A percentile compares a stretch with the other conserved stretches of the same genome.
Conservation (phyloP, 768 basidiomycete genomes). For the Tylopilus vinaceipallidus region DNA sequence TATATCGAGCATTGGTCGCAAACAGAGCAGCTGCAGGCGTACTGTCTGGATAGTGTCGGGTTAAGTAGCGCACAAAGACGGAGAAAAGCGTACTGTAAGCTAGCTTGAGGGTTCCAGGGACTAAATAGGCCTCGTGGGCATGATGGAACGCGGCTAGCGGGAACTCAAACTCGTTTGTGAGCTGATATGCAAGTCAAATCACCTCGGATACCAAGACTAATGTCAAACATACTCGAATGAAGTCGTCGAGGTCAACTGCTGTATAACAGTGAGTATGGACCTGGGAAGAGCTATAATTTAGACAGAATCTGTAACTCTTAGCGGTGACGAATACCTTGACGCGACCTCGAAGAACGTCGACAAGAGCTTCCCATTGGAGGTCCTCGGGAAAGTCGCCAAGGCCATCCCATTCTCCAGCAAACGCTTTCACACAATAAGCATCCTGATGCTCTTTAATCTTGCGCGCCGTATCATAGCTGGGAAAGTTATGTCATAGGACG, state of each 20-base stretch:
- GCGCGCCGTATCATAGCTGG: constrained; percentile 51
- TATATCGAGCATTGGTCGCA: constrained; percentile 69
- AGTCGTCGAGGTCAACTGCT: constrained; percentile 65
- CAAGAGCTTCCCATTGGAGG: constrained; percentile 70
- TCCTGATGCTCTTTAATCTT: constrained; percentile 56
- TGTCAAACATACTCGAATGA: constrained; percentile 55
- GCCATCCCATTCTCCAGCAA: constrained; percentile 37
- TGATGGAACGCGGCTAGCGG: constrained; percentile 81
- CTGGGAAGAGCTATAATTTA: constrained; percentile 13
- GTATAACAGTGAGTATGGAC: constrained; percentile 46
- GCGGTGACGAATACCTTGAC: constrained; percentile 53
- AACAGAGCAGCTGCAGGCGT: constrained; percentile 79
- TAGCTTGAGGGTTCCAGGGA: constrained; percentile 75
- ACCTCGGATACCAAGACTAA: neutral
- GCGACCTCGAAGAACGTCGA: constrained; percentile 81
- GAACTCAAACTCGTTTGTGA: constrained; percentile 90
- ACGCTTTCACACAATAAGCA: constrained; percentile 46
- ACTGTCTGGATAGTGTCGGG: constrained; percentile 33
- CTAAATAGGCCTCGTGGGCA: constrained; percentile 89
- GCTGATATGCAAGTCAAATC: constrained; percentile 36
- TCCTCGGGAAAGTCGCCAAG: constrained; percentile 65
- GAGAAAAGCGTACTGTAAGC: constrained; percentile 42
- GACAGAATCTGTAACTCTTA: neutral
- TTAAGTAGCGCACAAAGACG: neutral
- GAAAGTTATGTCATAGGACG: constrained; percentile 1